A percentile compares a stretch with the other conserved stretches of the same genome.
Evolutionary conservation across 1,284 basidiomycete species (phyloP).

Genomic region (Irpex sp.): DNA sequence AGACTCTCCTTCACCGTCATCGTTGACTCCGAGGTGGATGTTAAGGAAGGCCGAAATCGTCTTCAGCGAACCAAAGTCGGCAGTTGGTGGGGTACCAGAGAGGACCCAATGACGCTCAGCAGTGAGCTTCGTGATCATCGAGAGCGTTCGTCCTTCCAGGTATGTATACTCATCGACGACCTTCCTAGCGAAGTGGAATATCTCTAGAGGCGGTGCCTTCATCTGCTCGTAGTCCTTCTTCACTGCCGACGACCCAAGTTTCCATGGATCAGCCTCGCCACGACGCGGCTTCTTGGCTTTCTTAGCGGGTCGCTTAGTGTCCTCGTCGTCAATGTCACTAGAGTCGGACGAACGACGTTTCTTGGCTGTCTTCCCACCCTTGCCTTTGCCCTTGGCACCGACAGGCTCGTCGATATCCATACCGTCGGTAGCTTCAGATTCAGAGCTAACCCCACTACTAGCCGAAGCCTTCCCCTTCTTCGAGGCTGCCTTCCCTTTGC

Average conservation of each 20-base stretch:
- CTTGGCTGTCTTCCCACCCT: slow-evolving; percentile 19
- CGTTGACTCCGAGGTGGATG: slow-evolving; percentile 86
- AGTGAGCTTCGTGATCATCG: slow-evolving; percentile 75
- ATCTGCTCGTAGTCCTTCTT: slow-evolving; percentile 76
- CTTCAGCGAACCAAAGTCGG: slow-evolving; percentile 88
- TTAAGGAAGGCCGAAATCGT: slow-evolving; percentile 86
- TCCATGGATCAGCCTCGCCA: slow-evolving; percentile 78
- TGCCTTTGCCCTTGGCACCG: slow-evolving; percentile 26
- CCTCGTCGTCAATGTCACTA: slow-evolving; percentile 30
- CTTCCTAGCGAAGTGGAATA: slow-evolving; percentile 88
- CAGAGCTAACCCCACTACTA: slow-evolving; percentile 18
- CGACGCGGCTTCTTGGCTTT: slow-evolving; percentile 45
- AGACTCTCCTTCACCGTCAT: slow-evolving; percentile 81
- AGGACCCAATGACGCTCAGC: slow-evolving; percentile 89
- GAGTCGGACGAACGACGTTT: slow-evolving; percentile 42
- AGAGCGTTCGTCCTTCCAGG: slow-evolving; percentile 75
- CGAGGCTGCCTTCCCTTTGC: slow-evolving; percentile 17
- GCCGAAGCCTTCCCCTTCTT: slow-evolving; percentile 15
- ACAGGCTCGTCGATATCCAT: slow-evolving; percentile 57
- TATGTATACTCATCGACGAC: slow-evolving; percentile 97
- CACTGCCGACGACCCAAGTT: slow-evolving; percentile 60
- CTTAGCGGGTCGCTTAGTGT: slow-evolving; percentile 41
- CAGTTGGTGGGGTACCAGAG: slow-evolving; percentile 93
- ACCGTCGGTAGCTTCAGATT: slow-evolving; percentile 25
- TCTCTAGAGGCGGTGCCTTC: slow-evolving; percentile 81